These are phyloP conservation scores for Penicillium simplicissimum DNA, from an alignment of 495 filamentous ascomycete genomes.

Conservation along the genomic window DNA sequence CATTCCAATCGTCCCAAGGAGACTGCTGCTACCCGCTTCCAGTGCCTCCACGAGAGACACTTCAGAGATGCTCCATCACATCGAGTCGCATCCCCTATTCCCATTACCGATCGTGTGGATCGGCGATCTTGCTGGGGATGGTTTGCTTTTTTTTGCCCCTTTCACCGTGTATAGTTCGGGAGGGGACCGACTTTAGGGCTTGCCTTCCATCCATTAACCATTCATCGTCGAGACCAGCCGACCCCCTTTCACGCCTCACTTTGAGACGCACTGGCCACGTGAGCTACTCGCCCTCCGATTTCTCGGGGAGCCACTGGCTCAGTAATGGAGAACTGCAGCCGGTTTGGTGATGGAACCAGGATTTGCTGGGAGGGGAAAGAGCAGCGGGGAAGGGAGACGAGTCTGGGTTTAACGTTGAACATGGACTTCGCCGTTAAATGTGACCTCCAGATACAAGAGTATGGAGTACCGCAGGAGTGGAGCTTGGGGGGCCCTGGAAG, in stretches of 20 bases:
- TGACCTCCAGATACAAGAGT: background rate
- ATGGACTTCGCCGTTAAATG: background rate
- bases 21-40: constrained; percentile 25
- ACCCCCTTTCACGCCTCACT: constrained; percentile 23
- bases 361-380: background rate
- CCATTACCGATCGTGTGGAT: constrained; percentile 7
- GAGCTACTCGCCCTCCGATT: constrained; percentile 17
- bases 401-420: constrained; percentile 3
- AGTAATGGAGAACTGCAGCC: constrained; percentile 13
- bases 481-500: background rate
- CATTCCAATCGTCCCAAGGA: constrained; percentile 19
- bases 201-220: background rate
- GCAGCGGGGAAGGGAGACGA: background rate
- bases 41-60: constrained; percentile 6
- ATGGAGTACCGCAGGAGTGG: constrained; percentile 9
- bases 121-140: constrained; percentile 1
- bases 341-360: constrained; percentile 14
- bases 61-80: constrained; percentile 1
- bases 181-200: constrained; percentile 3
- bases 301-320: constrained; percentile 21
- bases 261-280: constrained; percentile 28
- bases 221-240: background rate
- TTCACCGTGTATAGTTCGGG: constrained; percentile 4
- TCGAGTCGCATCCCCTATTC: constrained; percentile 7
- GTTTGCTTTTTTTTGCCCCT: constrained; percentile 3